Conservation (phyloP, 1,139 yeast genomes). For the Cylindricascospora bacillispora region DNA sequence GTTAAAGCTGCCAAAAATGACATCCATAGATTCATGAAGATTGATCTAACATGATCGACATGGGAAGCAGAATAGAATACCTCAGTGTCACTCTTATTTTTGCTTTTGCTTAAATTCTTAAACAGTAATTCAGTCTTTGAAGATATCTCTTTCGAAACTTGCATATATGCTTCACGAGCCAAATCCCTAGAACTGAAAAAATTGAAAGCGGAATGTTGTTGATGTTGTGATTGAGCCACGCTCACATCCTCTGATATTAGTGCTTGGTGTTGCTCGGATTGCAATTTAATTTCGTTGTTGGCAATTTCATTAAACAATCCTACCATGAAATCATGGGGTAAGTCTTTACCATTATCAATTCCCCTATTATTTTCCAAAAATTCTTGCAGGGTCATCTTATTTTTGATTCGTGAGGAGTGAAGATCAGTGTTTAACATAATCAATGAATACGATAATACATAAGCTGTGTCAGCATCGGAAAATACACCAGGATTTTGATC, state of each 20-base stretch:
- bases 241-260: conserved; percentile 51
- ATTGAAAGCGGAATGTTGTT: conserved; percentile 38
- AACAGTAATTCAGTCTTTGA: conserved; percentile 80
- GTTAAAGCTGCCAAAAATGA: conserved; percentile 88
- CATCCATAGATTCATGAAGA: conserved; percentile 96
- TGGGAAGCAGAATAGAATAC: conserved; percentile 50
- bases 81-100: conserved; percentile 19
- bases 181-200: conserved; percentile 67
- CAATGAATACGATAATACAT: conserved; percentile 83
- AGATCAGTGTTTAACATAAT: conserved; percentile 89
- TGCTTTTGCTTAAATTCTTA: conserved; percentile 48
- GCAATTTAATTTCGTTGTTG: conserved; percentile 72
- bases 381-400: conserved; percentile 78
- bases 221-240: conserved; percentile 29
- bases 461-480: conserved; percentile 89
- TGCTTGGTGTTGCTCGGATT: conserved; percentile 92
- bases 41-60: conserved; percentile 82
- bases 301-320: conserved; percentile 67
- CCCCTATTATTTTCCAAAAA: conserved; percentile 80
- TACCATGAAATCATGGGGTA: conserved; percentile 61
- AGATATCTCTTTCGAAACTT: conserved; percentile 86
- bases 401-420: conserved; percentile 77
- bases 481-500: conserved; percentile 78
- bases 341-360: conserved; percentile 82
- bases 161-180: conserved; percentile 76